Evolutionary conservation across 371 early-diverging fungal species (phyloP).

Genomic region (Actinomortierella wolfii): DNA sequence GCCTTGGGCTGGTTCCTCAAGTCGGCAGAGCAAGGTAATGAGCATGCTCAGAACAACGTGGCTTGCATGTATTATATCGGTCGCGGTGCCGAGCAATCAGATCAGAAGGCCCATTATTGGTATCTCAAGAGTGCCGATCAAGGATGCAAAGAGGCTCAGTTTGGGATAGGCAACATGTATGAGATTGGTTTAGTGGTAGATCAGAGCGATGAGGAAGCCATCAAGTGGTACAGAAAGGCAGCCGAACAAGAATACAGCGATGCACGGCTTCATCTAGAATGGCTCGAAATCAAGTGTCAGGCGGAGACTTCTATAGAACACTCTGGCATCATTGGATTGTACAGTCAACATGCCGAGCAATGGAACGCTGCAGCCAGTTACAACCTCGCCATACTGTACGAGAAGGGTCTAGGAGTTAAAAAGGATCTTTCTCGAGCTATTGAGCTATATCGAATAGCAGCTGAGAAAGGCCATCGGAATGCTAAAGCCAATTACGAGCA

Average conservation of each 20-base stretch:
- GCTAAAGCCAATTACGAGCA: conserved; percentile 89
- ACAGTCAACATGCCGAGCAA: conserved; percentile 70
- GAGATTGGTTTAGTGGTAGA: conserved; percentile 85
- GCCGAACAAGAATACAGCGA: conserved; percentile 58
- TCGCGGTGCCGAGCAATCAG: conserved; percentile 68
- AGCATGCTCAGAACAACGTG: conserved; percentile 77
- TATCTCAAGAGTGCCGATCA: conserved; percentile 74
- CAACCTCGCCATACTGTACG: conserved; percentile 74
- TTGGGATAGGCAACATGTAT: conserved; percentile 82
- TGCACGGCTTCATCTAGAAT: no score
- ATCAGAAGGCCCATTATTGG: conserved; percentile 70
- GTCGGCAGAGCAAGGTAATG: conserved; percentile 76
- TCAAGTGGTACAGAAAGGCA: conserved; percentile 66
- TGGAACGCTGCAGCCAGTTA: conserved; percentile 85
- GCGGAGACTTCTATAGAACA: no score
- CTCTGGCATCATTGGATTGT: conserved; percentile 88
- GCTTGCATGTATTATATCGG: conserved; percentile 85
- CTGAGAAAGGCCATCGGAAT: conserved; percentile 77
- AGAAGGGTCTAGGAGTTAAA: conserved; percentile 77
- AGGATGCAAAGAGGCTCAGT: conserved; percentile 69
- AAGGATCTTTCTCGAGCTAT: conserved; percentile 57
- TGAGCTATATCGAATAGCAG: conserved; percentile 83
- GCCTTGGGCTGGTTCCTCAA: conserved; percentile 76
- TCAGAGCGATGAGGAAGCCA: conserved; percentile 66
- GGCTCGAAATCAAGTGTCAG: no score